Evolutionary conservation across 768 basidiomycete genomes (phyloP), one percentile per base, ranked within the genome.

Genomic region (Leccinum imitatum): DNA sequence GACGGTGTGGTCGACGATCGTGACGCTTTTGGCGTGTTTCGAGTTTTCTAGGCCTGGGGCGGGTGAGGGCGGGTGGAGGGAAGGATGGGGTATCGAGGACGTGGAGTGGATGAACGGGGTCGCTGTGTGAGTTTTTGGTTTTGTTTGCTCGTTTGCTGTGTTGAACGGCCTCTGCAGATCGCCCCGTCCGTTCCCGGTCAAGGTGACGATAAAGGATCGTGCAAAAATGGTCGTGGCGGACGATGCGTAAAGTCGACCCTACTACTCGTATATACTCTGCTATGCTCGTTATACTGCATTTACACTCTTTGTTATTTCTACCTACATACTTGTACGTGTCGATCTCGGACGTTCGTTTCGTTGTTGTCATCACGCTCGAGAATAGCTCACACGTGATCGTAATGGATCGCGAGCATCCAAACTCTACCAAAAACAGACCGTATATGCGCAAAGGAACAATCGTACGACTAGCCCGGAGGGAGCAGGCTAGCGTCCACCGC

Each of bases 401-500:
- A 6, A 35, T 35, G 35, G 33, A 14, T 35, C 13, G 13, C 35
- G 35, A 35, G 35, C 37, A 17, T 39, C 15, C 39, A 15, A 37
- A 37, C 2, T 37, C 35, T 37, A 33, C 33, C 33, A 33, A 33
- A 33, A 33, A 33, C 33, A 33, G 33, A 33, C 33, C 33, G 13
- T 33, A 33, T 33, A 33, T 33, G 33, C 33, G 33, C 39, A 3
- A 17, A 17, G 39, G 39, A 39, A 17, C 8, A 8, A 39, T 39
- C 8, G 15, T 39, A 33, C 2, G 19, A 31, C 81, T 80, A 99
- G 72, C 97, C 97, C 19, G 96, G 97, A 59, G 97, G 97, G 4
- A 99, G 87, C 46, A 97, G 79, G 67, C 89, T 94, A 6, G 93
- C 89, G 71, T 99, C 97, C 47, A 99, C 82, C n/a, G 76, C 76